These are phyloP conservation scores for Plectosphaerella sp. DNA, from an alignment of 2,329 filamentous ascomycete species.

Conservation along the genomic window DNA sequence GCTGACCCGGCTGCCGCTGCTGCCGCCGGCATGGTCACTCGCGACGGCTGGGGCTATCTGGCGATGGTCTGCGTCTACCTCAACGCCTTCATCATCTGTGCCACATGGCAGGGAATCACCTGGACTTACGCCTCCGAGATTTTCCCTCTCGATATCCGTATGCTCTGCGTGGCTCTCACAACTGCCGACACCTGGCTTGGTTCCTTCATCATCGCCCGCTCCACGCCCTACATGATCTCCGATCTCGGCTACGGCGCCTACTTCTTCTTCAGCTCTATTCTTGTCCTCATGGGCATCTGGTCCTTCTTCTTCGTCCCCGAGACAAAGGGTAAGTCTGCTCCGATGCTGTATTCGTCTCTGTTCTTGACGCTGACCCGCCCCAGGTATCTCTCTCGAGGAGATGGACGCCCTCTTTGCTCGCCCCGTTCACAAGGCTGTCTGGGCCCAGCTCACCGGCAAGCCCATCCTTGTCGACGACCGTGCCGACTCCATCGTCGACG, in stretches of 20 bases:
- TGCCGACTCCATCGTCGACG: slow-evolving; percentile 6
- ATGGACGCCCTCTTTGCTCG: slow-evolving; percentile 33
- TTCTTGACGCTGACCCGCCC: neutral
- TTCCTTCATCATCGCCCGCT: slow-evolving; percentile 33
- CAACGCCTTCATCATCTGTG: slow-evolving; percentile 33
- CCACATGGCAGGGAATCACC: slow-evolving; percentile 36
- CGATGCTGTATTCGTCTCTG: neutral
- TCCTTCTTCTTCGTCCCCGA: slow-evolving; percentile 47
- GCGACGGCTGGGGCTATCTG: slow-evolving; percentile 34
- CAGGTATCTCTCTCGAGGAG: slow-evolving; percentile 38
- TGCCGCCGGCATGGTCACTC: slow-evolving; percentile 38
- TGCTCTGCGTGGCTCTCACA: slow-evolving; percentile 27
- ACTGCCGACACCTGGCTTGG: slow-evolving; percentile 32
- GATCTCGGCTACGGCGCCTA: slow-evolving; percentile 43
- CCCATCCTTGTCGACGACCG: slow-evolving; percentile 1
- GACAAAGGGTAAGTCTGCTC: slow-evolving; percentile 36
- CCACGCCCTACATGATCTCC: slow-evolving; percentile 35
- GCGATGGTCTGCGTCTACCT: slow-evolving; percentile 42
- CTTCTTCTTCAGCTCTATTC: slow-evolving; percentile 46
- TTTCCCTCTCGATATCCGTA: slow-evolving; percentile 33
- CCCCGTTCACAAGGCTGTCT: slow-evolving; percentile 25
- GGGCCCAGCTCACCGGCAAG: slow-evolving; percentile 16
- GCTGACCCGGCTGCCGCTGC: slow-evolving; percentile 30
- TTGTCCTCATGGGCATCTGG: slow-evolving; percentile 40
- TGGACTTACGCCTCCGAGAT: slow-evolving; percentile 44